phyloP scores from a whole-genome alignment of 352 stramenopile genomes.

The Globisporangium lucens region DNA sequence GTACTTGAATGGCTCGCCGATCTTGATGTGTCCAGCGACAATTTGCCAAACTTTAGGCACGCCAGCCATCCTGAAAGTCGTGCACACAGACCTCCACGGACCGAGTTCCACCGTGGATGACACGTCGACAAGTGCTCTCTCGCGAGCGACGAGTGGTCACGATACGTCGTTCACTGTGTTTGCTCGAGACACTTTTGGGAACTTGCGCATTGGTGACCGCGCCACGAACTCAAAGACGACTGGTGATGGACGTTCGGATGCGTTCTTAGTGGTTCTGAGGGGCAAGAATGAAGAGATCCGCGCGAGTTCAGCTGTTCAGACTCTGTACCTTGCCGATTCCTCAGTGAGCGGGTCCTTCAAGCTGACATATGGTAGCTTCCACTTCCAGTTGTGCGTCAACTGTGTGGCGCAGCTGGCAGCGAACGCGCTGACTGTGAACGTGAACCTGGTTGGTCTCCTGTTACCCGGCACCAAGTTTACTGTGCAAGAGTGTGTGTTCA shows the following conservation, averaged over 20 bases:
- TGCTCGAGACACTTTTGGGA: constrained; percentile 92
- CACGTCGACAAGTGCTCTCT: constrained; percentile 64
- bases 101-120: constrained; percentile 85
- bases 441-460: constrained; percentile 63
- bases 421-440: constrained; percentile 54
- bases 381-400: constrained; percentile 40
- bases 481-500: constrained; percentile 74
- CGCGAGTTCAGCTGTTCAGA: constrained; percentile 90
- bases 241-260: constrained; percentile 87
- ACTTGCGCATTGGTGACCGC: constrained; percentile 76
- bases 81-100: constrained; percentile 89
- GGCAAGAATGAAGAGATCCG: constrained; percentile 62
- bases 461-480: constrained; percentile 53
- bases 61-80: constrained; percentile 72
- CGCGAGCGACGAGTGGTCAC: constrained; percentile 74
- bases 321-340: constrained; percentile 31
- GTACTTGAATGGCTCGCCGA: constrained; percentile 76
- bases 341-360: constrained; percentile 51
- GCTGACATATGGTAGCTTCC: constrained; percentile 68
- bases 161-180: constrained; percentile 86
- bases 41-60: constrained; percentile 45
- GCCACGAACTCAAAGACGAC: constrained; percentile 66
- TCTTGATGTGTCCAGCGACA: constrained; percentile 88
- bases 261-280: constrained; percentile 87
- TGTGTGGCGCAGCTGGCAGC: constrained; percentile 50